Base-by-base conservation (phyloP, 176 grass and related monocot genomes). In the Bonia amplexicaulis region DNA sequence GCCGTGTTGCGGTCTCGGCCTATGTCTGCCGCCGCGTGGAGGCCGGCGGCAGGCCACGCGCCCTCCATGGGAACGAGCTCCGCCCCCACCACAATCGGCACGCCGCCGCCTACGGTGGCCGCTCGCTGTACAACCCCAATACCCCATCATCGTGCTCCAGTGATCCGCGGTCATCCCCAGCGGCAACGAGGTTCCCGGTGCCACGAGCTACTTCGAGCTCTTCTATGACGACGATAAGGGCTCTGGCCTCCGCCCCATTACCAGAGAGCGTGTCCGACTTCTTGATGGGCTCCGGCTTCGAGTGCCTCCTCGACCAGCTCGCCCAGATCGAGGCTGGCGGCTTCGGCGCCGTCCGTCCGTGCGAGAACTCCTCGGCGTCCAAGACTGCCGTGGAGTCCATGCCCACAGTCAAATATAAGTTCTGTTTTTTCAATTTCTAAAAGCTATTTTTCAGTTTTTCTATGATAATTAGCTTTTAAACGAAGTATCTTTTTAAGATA, bases 341-440 rank as follows among this genome's bases (percentile, higher is more conserved):
- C 26, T 53, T 91, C 20, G 92, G 83, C 42, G 67, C 44, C 14
- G 77, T 52, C 9, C 82, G 86, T n/a, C 41, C 80, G 23, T 91
- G 53, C 16, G 75, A 88, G 49, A 84, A 91, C 22, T 89, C 84
- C 6, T 86, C 89, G 10, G 92, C 89, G 10, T 94, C 89, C 37
- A 94, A 94, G 63, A 77, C 89, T 25, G 76, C 89, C 26, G 76
- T 94, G 4, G 86, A 94, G 40, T 91, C 92, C 60, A 94, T 94
- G 92, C 92, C 92, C 52, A 87, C n/a, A n/a, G n/a, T n/a, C n/a
- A n/a, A n/a, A n/a, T n/a, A n/a, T n/a, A n/a, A n/a, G n/a, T n/a
- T n/a, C n/a, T n/a, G n/a, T n/a, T n/a, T n/a, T n/a, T n/a, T n/a
- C n/a, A n/a, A n/a, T n/a, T n/a, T n/a, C n/a, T n/a, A n/a, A n/a